phyloP scores from a whole-genome alignment of 2,329 filamentous ascomycete genomes.

The Aspergillus glaucus region DNA sequence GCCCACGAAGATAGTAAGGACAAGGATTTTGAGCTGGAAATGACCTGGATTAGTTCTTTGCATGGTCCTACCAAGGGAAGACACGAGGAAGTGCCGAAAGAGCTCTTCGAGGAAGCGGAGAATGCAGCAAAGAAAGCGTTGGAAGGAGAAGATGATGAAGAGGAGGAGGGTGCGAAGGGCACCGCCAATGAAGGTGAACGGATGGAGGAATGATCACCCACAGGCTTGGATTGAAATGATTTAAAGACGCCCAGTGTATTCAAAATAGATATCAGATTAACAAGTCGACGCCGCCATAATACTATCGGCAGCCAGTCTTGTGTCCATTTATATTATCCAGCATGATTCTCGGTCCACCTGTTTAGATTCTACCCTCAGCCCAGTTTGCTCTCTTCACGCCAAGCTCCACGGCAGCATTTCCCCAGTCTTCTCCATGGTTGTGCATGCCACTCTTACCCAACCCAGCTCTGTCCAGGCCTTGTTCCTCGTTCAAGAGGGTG shows the following conservation, averaged over 20 bases:
- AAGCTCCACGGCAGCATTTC: constrained; percentile 86
- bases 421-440: constrained; percentile 98
- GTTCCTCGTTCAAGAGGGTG: constrained; percentile 81
- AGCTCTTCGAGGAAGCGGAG: constrained; percentile 85
- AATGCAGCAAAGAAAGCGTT: constrained; percentile 83
- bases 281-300: neutral
- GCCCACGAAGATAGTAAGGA: constrained; percentile 99
- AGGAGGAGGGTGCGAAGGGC: constrained; percentile 59
- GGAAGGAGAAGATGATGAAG: constrained; percentile 76
- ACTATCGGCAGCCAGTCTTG: too few relatives aligned
- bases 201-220: constrained; percentile 71
- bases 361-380: constrained; percentile 61
- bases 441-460: constrained; percentile 56
- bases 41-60: constrained; percentile 90
- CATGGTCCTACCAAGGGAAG: constrained; percentile 86
- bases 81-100: constrained; percentile 89
- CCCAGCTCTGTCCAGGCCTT: constrained; percentile 79
- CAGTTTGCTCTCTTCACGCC: constrained; percentile 80
- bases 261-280: neutral
- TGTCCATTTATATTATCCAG: neutral
- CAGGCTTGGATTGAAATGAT: neutral
- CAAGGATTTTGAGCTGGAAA: constrained; percentile 98
- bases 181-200: constrained; percentile 61
- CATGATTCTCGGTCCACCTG: constrained; percentile 2
- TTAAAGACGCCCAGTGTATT: neutral